phyloP scores from a whole-genome alignment of 768 basidiomycete genomes.

The Hirschioporus abietinus region DNA sequence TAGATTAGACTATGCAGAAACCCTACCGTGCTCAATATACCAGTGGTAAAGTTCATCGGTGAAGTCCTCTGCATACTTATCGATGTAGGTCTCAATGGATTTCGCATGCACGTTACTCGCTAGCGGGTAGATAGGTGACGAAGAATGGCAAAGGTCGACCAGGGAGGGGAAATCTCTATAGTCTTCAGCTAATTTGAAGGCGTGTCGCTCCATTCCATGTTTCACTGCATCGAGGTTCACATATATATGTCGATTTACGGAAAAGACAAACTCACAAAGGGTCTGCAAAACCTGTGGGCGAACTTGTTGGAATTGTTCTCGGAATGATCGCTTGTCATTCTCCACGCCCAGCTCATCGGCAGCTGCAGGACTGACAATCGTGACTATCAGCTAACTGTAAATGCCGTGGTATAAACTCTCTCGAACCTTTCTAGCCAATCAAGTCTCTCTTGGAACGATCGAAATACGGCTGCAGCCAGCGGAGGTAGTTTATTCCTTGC shows the following conservation, averaged over 20 bases:
- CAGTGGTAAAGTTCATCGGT: constrained; percentile 87
- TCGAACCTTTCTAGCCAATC: constrained; percentile 60
- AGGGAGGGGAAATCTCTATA: constrained; percentile 83
- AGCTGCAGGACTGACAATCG: constrained; percentile 35
- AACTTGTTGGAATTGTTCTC: constrained; percentile 62
- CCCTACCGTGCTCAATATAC: constrained; percentile 85
- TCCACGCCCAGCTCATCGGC: constrained; percentile 43
- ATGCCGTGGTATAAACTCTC: neutral
- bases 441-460: constrained; percentile 61
- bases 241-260: neutral
- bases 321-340: constrained; percentile 53
- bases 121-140: constrained; percentile 52
- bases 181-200: constrained; percentile 79
- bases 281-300: constrained; percentile 76
- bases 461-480: constrained; percentile 58
- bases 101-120: constrained; percentile 57
- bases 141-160: constrained; percentile 76
- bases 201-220: constrained; percentile 59
- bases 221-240: constrained; percentile 39
- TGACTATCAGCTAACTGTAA: neutral
- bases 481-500: constrained; percentile 55
- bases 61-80: constrained; percentile 76
- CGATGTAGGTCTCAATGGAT: constrained; percentile 67
- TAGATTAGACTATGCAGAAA: neutral
- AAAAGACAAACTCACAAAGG: constrained; percentile 51